A percentile compares a stretch with the other conserved stretches of the same genome.
Evolutionary conservation across 768 basidiomycete species (phyloP).

Genomic region (Mycena belliarum): DNA sequence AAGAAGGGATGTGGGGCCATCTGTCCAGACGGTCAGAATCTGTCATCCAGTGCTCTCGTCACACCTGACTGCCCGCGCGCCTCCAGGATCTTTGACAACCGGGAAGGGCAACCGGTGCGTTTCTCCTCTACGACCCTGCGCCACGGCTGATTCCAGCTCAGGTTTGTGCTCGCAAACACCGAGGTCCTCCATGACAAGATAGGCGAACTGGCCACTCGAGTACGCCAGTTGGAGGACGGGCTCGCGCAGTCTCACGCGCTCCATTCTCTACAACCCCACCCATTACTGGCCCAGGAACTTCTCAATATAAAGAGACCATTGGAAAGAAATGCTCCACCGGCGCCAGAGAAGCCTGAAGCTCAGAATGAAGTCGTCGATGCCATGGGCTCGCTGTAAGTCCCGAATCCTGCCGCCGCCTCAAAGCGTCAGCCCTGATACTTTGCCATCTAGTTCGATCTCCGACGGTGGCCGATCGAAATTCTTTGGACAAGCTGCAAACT

Average conservation of each 20-base stretch:
- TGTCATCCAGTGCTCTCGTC: slow-evolving; percentile 1
- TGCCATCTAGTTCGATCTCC: slow-evolving; percentile 53
- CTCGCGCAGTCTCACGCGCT: slow-evolving; percentile 52
- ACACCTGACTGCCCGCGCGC: slow-evolving; percentile 7
- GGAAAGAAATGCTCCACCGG: slow-evolving; percentile 38
- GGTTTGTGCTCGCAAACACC: slow-evolving; percentile 73
- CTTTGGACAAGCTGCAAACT: slow-evolving; percentile 66
- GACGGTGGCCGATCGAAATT: slow-evolving; percentile 64
- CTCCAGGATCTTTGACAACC: slow-evolving; percentile 65
- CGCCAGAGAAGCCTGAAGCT: slow-evolving; percentile 47
- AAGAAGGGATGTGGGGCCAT: slow-evolving; percentile 63
- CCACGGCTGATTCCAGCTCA: slow-evolving; percentile 25
- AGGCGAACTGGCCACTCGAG: slow-evolving; percentile 57
- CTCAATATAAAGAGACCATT: slow-evolving; percentile 57
- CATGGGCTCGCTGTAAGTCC: slow-evolving; percentile 60
- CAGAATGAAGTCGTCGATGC: slow-evolving; percentile 63
- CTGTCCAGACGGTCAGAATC: slow-evolving; percentile 58
- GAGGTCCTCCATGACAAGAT: slow-evolving; percentile 73
- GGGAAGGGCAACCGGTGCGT: slow-evolving; percentile 70
- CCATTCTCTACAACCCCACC: slow-evolving; percentile 52
- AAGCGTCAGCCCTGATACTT: slow-evolving; percentile 8
- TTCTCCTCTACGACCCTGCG: neutral
- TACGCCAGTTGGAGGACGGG: slow-evolving; percentile 70
- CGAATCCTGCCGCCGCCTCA: neutral
- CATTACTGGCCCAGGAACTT: slow-evolving; percentile 60